These are phyloP conservation scores for Candolleomyces eurysporus DNA, from an alignment of 768 basidiomycete genomes.

Conservation along the genomic window DNA sequence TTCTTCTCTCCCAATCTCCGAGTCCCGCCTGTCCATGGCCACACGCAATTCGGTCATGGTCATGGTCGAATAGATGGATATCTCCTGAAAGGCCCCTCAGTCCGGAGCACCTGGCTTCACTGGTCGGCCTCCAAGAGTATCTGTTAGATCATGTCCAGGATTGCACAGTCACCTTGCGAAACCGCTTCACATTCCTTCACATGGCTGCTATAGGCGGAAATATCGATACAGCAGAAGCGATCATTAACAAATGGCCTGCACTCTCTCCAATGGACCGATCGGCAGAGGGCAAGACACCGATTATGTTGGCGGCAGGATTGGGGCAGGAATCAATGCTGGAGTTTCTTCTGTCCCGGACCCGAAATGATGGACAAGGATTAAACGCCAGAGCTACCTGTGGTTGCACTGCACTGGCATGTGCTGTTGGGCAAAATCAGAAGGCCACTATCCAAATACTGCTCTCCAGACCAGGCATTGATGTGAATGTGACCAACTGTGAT, in stretches of 20 bases:
- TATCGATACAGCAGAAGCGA: background rate
- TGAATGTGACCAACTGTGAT: background rate
- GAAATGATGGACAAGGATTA: background rate
- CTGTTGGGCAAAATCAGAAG: background rate
- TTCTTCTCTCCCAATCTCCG: background rate
- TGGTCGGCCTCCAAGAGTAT: background rate
- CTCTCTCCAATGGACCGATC: background rate
- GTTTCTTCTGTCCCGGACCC: background rate
- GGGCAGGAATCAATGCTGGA: background rate
- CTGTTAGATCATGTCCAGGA: background rate
- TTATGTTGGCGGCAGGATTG: background rate
- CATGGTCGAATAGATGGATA: background rate
- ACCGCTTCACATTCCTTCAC: background rate
- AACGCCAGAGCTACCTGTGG: background rate
- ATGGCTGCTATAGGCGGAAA: background rate
- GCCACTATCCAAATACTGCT: background rate
- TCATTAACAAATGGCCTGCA: background rate
- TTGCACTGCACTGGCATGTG: background rate
- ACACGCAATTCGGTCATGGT: no score
- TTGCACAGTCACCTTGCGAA: background rate
- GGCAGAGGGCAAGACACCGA: background rate
- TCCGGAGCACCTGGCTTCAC: background rate
- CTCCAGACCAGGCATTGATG: background rate
- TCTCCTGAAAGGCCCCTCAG: background rate
- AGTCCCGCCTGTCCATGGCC: no score